phyloP scores from a whole-genome alignment of 495 filamentous ascomycete species.

The Hyaloscypha variabilis region DNA sequence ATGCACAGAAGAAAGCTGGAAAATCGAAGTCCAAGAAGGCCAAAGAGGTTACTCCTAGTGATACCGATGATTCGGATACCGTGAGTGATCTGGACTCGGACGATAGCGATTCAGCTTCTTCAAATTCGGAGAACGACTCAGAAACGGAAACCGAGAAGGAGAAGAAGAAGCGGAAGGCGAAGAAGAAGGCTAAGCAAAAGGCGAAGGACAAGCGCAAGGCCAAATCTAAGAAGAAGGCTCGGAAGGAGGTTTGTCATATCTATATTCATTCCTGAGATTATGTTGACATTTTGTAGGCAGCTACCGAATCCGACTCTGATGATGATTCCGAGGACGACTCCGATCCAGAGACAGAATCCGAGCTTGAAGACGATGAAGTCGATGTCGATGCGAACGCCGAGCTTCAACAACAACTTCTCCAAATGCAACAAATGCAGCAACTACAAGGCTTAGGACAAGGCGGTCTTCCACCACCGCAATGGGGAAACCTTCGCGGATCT shows the following conservation, averaged over 20 bases:
- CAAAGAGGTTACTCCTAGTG: conserved; percentile 35
- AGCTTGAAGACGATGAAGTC: conserved; percentile 22
- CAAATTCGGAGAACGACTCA: conserved; percentile 32
- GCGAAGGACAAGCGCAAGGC: conserved; percentile 35
- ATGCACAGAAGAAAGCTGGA: conserved; percentile 33
- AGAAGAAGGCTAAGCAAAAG: conserved; percentile 39
- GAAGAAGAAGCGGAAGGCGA: conserved; percentile 46
- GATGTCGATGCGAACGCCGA: conserved; percentile 13
- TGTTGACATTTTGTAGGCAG: conserved; percentile 26
- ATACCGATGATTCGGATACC: conserved; percentile 31
- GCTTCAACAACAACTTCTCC: conserved; percentile 26
- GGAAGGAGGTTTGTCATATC: conserved; percentile 22
- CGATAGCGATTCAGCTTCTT: conserved; percentile 26
- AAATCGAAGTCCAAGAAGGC: conserved; percentile 39
- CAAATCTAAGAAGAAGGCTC: conserved; percentile 31
- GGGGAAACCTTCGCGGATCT: conserved; percentile 4
- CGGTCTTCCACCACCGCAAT: not conserved
- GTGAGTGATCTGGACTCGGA: conserved; percentile 30
- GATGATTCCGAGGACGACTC: conserved; percentile 39
- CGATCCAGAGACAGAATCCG: conserved; percentile 36
- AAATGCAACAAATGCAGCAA: conserved; percentile 32
- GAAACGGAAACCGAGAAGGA: conserved; percentile 43
- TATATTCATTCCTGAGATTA: not conserved
- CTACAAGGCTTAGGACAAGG: conserved; percentile 29
- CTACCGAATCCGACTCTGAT: conserved; percentile 30